Base-by-base conservation (phyloP, 192 early-diverging fungal genomes). In the Coemansia javaensis region DNA sequence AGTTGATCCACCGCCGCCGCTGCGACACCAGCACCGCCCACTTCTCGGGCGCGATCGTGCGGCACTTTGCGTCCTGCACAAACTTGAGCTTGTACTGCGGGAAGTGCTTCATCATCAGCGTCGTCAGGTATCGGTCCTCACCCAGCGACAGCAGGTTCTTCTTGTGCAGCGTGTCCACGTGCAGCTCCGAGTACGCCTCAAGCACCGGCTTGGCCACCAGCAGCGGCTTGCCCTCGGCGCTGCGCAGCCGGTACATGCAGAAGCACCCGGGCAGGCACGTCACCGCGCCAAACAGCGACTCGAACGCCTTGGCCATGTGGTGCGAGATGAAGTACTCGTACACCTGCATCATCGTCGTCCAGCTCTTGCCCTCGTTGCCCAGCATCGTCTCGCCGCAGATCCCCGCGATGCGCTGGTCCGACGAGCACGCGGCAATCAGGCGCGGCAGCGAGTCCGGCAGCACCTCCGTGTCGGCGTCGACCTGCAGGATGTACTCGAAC, bases 301-400 rank as follows among this genome's bases (percentile, higher is more conserved):
- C n/a, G n/a, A n/a, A n/a, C n/a, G n/a, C n/a, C n/a, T n/a, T n/a
- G n/a, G n/a, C n/a, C n/a, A n/a, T n/a, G n/a, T n/a, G n/a, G n/a
- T n/a, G n/a, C n/a, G n/a, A n/a, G n/a, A n/a, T n/a, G n/a, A n/a
- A n/a, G n/a, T n/a, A n/a, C n/a, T 91, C 89, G 70, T 90, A 91
- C 18, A 98, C 93, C 59, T 97, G 95, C 66, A 95, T 95, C 93
- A 96, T 96, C 14, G 93, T 94, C 12, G 88, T 89, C 89, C 89
- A 95, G 27, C 87, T 87, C 22, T 83, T 80, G 64, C 87, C 88
- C 72, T 96, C 91, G 59, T 96, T 95, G 3, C 83, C 76, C 27
- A 98, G 78, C 48, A 84, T 82, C 0, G 95, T 98, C 59, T 98
- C 93, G 17, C 93, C 95, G 58, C 92, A 98, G 42, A 96, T 78